Base-by-base conservation (phyloP, 106 monocot species). In the Acorus calamus region DNA sequence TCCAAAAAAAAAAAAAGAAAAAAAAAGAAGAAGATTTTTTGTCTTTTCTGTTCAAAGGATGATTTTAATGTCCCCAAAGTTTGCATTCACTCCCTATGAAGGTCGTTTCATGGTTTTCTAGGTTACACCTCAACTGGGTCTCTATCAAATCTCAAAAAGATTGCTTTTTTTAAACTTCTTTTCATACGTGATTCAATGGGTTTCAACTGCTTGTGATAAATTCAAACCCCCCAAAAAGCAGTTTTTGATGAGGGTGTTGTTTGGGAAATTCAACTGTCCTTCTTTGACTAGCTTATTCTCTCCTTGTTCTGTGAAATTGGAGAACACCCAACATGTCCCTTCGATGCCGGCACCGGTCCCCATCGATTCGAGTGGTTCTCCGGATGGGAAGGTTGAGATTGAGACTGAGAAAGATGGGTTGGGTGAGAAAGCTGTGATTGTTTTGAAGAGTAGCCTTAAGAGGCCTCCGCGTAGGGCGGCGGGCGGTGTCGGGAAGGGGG, bases 401-500 rank as follows among this genome's bases (percentile, higher is more conserved):
- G 66, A 66, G 73, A 65, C 59, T 5, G 59, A 4, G 52, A 66
- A 69, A 53, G 76, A 60, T 50, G 65, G 53, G 4, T 28, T 28
- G 28, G 1, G 28, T 28, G 28, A 28, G 28, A 79, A 73, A 50
- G 67, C 57, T 49, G 73, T 69, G 46, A 7, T 61, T 47, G 14
- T 79, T 28, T 49, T 78, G 57, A 81, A 70, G 70, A 81, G 86
- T 70, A 66, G 86, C 50, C 53, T 86, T 8, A 81, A 76, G 72
- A 82, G 74, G 66, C 59, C 66, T 7, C 10, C 4, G 7, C 28
- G 1, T 28, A 13, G 14, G 47, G 55, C 54, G 2, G 73, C 8
- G 50, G 50, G 69, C 4, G 73, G 43, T 42, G 58, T n/a, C 0
- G 59, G 28, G 8, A 76, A 75, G 14, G 66, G 72, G 61, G 75